phyloP scores from a whole-genome alignment of 768 basidiomycete genomes.

The Lentinula aciculospora region DNA sequence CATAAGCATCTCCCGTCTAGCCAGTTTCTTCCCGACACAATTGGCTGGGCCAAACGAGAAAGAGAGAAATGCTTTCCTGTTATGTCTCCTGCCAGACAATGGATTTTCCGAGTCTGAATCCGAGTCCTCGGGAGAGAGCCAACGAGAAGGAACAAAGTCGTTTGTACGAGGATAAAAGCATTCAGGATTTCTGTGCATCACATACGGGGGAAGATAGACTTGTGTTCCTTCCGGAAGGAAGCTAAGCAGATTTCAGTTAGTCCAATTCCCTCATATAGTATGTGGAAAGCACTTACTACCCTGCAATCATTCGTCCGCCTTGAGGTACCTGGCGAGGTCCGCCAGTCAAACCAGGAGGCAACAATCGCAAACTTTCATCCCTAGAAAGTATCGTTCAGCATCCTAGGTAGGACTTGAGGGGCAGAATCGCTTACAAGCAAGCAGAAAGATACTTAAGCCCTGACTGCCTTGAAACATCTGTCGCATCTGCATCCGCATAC shows the following conservation, averaged over 20 bases:
- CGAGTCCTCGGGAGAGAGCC: conserved; percentile 18
- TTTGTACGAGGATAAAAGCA: conserved; percentile 33
- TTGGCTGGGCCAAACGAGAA: conserved; percentile 37
- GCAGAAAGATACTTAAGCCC: conserved; percentile 29
- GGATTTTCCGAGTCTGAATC: background rate
- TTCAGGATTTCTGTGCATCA: conserved; percentile 29
- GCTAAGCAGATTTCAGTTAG: conserved; percentile 13
- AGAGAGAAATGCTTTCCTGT: conserved; percentile 29
- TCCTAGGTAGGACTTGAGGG: background rate
- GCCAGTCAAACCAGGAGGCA: conserved; percentile 25
- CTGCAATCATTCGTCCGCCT: conserved; percentile 22
- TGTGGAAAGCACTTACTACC: conserved; percentile 15
- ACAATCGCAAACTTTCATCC: conserved; percentile 34
- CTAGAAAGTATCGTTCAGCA: conserved; percentile 13
- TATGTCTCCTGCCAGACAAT: conserved; percentile 9
- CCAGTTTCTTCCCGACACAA: conserved; percentile 32
- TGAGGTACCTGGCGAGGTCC: conserved; percentile 25
- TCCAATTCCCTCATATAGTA: too few relatives aligned
- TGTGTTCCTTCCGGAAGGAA: conserved; percentile 29
- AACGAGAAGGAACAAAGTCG: conserved; percentile 36
- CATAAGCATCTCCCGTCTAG: conserved; percentile 34
- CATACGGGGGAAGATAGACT: conserved; percentile 25
- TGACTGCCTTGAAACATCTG: conserved; percentile 1
- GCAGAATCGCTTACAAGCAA: conserved; percentile 19
- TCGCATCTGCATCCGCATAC: conserved; percentile 1